Base-by-base conservation (phyloP, 805 yeast genomes). In the Candida ipomoeae region DNA sequence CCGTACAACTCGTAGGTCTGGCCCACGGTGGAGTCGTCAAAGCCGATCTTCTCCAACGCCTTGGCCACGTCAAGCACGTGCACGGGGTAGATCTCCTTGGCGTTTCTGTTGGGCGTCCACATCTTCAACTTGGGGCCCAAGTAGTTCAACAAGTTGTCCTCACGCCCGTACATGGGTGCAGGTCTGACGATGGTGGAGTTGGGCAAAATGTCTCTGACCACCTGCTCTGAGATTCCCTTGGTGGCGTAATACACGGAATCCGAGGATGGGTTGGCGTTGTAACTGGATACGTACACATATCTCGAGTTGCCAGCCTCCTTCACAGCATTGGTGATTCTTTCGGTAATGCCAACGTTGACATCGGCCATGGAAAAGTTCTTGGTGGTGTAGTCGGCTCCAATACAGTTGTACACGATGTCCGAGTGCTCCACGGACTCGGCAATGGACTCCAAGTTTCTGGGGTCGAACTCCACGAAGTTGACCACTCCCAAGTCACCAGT, bases 401-500 rank as follows among this genome's bases (percentile, higher is more conserved):
- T 75, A 66, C 87, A 74, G 71, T 89, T 89, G 73, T 75, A 84
- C 7, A 89, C 96, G 50, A 89, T 85, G 64, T 89, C 96, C 3
- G 92, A 83, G 68, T 85, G 83, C 57, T 84, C 83, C 40, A 89
- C 89, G 10, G 88, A 73, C 57, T 86, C 87, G 65, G 86, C 87
- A 55, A 89, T 83, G 13, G 89, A 81, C 62, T 83, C 72, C 60
- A 86, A 58, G 72, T 89, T 89, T 68, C 96, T 78, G 55, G 89
- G 73, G 66, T 89, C 96, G 61, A 87, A 81, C 68, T 89, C 96
- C 55, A 87, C 81, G 66, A 83, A 84, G 70, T 85, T 86, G 31
- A 89, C 89, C 40, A 89, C 96, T 32, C 96, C 96, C 57, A 88
- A 79, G 67, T 89, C 96, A 42, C 96, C 96, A 44, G 84, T 77